Conservation (phyloP, 257 asterid genomes). For the Gentiana straminea region DNA sequence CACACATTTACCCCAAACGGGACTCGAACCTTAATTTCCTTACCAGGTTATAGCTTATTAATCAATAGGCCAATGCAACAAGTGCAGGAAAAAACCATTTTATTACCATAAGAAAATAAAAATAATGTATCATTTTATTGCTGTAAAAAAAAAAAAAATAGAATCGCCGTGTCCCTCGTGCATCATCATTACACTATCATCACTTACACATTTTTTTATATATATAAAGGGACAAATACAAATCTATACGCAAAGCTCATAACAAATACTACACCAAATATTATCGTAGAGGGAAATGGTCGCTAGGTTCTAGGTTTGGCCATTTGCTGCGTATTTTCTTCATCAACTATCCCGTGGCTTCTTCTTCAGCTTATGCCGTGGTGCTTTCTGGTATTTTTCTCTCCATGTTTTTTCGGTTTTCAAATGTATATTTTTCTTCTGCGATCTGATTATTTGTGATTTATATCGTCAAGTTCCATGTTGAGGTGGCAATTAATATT, state of each 20-base stretch:
- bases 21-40: too few species aligned
- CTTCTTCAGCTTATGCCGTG: constrained; percentile 28
- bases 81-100: too few species aligned
- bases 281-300: not conserved
- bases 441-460: constrained; percentile 1
- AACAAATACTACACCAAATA: too few species aligned
- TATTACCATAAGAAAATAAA: too few species aligned
- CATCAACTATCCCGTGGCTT: constrained; percentile 14
- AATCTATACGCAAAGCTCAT: too few species aligned
- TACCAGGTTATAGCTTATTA: too few species aligned
- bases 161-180: constrained; percentile 6
- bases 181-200: not conserved
- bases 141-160: not conserved
- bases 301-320: constrained; percentile 1
- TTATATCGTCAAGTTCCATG: not conserved
- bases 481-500: not conserved
- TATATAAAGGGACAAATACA: not conserved
- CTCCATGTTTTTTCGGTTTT: not conserved
- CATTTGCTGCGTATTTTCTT: constrained; percentile 2
- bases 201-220: constrained; percentile 3
- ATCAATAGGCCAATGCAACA: too few species aligned
- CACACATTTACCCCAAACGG: too few species aligned
- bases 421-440: not conserved
- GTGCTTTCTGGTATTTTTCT: constrained; percentile 12
- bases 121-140: too few species aligned